phyloP scores from a whole-genome alignment of 1,284 basidiomycete species.

The Apiotrichum gracile region DNA sequence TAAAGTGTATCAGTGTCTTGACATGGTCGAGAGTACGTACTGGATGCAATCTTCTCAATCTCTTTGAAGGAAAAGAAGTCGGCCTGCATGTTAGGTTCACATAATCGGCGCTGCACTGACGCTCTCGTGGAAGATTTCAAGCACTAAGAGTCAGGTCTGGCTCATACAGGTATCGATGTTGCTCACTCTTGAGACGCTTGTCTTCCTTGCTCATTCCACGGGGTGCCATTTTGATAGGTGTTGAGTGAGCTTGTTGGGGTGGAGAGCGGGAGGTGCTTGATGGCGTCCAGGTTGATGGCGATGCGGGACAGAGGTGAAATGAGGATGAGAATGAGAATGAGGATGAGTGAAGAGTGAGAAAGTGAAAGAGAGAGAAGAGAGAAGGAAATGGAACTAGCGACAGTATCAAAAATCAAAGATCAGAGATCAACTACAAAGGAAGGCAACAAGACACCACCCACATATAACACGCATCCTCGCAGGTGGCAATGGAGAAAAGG shows the following conservation, averaged over 20 bases:
- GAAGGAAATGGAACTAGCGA: not conserved
- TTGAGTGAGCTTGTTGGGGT: conserved; percentile 14
- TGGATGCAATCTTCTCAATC: conserved; percentile 61
- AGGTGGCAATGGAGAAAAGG: too few species aligned
- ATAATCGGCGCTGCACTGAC: conserved; percentile 33
- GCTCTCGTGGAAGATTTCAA: conserved; percentile 85
- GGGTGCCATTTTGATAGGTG: conserved; percentile 35
- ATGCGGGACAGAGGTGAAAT: not conserved
- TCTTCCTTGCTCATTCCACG: conserved; percentile 43
- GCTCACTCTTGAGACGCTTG: conserved; percentile 44
- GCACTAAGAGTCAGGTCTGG: conserved; percentile 44
- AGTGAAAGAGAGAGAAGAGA: not conserved
- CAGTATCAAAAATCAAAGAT: too few species aligned
- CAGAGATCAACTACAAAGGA: not conserved
- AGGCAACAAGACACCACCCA: too few species aligned
- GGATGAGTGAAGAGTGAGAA: not conserved
- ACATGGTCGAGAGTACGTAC: conserved; percentile 19
- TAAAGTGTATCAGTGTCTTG: conserved; percentile 48
- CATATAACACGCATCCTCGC: too few species aligned
- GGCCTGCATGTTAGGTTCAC: conserved; percentile 55
- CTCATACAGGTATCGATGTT: too few species aligned
- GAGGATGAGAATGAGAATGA: not conserved
- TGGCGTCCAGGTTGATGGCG: not conserved
- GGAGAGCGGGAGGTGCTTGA: too few species aligned
- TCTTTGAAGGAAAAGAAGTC: conserved; percentile 84